Evolutionary conservation across 768 basidiomycete genomes (phyloP).

Genomic region (Pleurotus ostreatus): DNA sequence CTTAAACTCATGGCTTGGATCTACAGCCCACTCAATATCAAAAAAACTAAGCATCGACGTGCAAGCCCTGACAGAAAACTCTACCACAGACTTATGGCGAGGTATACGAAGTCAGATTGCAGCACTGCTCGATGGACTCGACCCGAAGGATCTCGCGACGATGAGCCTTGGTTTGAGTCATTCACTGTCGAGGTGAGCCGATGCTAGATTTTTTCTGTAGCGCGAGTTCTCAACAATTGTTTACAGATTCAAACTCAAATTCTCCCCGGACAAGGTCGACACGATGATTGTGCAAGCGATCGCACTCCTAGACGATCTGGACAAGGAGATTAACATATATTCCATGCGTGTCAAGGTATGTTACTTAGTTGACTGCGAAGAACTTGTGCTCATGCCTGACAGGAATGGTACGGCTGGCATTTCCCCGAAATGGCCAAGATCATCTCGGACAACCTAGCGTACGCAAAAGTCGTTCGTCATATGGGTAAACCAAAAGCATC

Average conservation of each 20-base stretch:
- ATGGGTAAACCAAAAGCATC: constrained; percentile 60
- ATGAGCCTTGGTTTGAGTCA: constrained; percentile 98
- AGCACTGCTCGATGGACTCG: constrained; percentile 82
- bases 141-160: constrained; percentile 91
- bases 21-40: constrained; percentile 46
- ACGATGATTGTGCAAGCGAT: constrained; percentile 99
- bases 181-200: constrained; percentile 81
- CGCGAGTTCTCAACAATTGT: neutral
- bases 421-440: constrained; percentile 99
- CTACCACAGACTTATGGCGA: constrained; percentile 78
- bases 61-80: constrained; percentile 47
- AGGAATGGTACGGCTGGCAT: constrained; percentile 99
- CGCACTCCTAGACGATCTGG: constrained; percentile 93
- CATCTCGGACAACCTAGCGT: constrained; percentile 93
- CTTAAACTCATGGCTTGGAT: neutral
- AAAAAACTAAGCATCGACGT: constrained; percentile 95
- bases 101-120: constrained; percentile 91
- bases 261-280: constrained; percentile 99
- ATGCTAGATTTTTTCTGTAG: neutral
- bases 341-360: constrained; percentile 96
- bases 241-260: constrained; percentile 94
- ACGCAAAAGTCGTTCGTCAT: constrained; percentile 86
- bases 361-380: constrained; percentile 1
- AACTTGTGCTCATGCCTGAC: neutral
- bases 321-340: constrained; percentile 99